These are phyloP conservation scores for Ganoderma sinense DNA, from an alignment of 1,284 basidiomycete species.

Conservation along the genomic window DNA sequence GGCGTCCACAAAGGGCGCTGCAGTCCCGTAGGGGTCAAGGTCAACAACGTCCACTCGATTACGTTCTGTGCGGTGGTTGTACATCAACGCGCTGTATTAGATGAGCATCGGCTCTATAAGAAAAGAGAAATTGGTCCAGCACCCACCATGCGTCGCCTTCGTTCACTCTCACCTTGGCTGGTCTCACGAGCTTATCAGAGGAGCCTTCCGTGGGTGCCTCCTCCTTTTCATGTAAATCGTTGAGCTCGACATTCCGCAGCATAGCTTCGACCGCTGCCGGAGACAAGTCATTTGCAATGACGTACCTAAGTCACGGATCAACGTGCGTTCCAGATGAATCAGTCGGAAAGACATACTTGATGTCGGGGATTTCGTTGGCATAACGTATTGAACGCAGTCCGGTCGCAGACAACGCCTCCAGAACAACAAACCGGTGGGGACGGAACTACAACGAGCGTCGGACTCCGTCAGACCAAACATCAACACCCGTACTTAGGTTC, in stretches of 20 bases:
- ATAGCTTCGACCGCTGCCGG: slow-evolving; percentile 88
- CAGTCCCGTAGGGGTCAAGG: slow-evolving; percentile 97
- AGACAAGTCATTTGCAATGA: slow-evolving; percentile 95
- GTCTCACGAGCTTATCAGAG: slow-evolving; percentile 32
- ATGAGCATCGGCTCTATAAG: background rate
- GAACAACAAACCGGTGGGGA: slow-evolving; percentile 77
- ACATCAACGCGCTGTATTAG: slow-evolving; percentile 82
- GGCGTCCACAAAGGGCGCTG: slow-evolving; percentile 96
- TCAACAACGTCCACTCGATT: slow-evolving; percentile 93
- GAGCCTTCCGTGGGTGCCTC: slow-evolving; percentile 26
- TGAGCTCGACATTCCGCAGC: slow-evolving; percentile 89
- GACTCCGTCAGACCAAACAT: no score
- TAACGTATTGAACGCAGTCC: slow-evolving; percentile 97
- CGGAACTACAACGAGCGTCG: slow-evolving; percentile 21
- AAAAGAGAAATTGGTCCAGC: no score
- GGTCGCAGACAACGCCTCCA: slow-evolving; percentile 97
- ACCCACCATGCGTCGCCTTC: slow-evolving; percentile 92
- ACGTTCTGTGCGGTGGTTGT: slow-evolving; percentile 80
- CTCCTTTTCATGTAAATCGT: slow-evolving; percentile 67
- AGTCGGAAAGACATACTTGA: slow-evolving; percentile 61
- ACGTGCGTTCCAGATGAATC: background rate
- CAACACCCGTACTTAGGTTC: background rate
- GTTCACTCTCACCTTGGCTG: slow-evolving; percentile 80
- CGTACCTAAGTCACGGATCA: slow-evolving; percentile 59
- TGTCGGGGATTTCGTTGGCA: slow-evolving; percentile 94